Conservation (phyloP, 129 eudicot species). For the Smallanthus sonchifolius region DNA sequence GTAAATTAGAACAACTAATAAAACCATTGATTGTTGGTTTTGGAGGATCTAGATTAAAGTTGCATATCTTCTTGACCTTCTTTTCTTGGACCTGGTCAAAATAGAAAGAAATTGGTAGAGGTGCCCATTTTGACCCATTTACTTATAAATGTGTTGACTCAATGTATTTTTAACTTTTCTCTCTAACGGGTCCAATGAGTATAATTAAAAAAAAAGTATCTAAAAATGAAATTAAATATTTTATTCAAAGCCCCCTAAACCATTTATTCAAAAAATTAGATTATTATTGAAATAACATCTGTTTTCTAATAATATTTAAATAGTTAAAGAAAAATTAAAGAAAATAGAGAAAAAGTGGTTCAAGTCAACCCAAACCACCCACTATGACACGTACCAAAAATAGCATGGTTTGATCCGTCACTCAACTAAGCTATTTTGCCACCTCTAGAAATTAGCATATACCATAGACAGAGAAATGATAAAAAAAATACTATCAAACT, state of each 20-base stretch:
- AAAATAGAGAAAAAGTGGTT: neutral
- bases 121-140: neutral
- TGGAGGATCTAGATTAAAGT: constrained; percentile 60
- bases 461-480: neutral
- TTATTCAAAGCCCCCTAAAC: neutral
- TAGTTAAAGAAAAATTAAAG: neutral
- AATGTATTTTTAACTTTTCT: neutral
- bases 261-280: neutral
- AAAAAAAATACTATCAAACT: constrained; percentile 1
- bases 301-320: neutral
- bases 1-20: constrained; percentile 48
- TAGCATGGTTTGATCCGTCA: neutral
- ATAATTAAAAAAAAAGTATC: neutral
- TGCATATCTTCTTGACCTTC: constrained; percentile 77
- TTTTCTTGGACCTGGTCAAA: constrained; percentile 87
- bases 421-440: neutral
- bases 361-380: neutral
- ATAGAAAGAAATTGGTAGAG: constrained; percentile 7
- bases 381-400: neutral
- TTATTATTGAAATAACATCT: neutral
- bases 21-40: constrained; percentile 57
- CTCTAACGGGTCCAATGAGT: neutral
- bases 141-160: neutral
- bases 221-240: neutral
- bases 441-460: neutral